A percentile compares a stretch with the other conserved stretches of the same genome.
phyloP scores from a whole-genome alignment of 345 rosid genomes.

The Raphanus raphanistrum region DNA sequence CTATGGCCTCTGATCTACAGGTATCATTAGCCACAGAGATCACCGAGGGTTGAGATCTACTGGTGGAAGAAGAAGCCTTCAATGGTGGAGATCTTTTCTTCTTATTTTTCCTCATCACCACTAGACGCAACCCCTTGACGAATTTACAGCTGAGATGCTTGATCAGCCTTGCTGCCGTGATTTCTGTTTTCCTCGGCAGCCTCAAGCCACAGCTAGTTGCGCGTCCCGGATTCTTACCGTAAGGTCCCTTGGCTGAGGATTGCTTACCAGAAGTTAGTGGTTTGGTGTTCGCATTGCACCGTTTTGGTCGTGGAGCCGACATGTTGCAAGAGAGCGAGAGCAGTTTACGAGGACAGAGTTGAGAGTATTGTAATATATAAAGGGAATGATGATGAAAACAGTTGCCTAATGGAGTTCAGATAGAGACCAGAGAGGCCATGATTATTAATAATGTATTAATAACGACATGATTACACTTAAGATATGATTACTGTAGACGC shows the following conservation, averaged over 20 bases:
- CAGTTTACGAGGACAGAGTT: background rate
- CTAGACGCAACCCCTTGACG: conserved; percentile 43
- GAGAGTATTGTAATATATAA: conserved; percentile 7
- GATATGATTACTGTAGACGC: conserved; percentile 25
- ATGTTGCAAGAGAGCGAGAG: conserved; percentile 24
- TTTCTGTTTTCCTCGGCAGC: conserved; percentile 45
- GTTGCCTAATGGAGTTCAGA: conserved; percentile 19
- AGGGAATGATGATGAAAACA: background rate
- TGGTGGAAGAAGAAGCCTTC: conserved; percentile 48
- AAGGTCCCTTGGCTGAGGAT: conserved; percentile 13
- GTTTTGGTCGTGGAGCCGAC: conserved; percentile 43
- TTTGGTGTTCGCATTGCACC: conserved; percentile 24
- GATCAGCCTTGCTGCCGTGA: conserved; percentile 50
- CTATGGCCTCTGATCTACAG: conserved; percentile 62
- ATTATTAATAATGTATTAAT: conserved; percentile 32
- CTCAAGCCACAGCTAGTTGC: conserved; percentile 52
- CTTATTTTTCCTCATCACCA: conserved; percentile 41
- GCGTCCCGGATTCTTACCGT: conserved; percentile 30
- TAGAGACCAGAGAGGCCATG: conserved; percentile 19
- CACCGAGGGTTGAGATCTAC: conserved; percentile 43
- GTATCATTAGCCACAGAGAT: conserved; percentile 45
- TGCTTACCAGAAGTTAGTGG: conserved; percentile 26
- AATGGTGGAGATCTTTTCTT: conserved; percentile 40
- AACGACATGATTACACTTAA: conserved; percentile 24
- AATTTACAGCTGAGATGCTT: conserved; percentile 49